These are phyloP conservation scores for Alternaria novae-zelandiae DNA, from an alignment of 2,329 filamentous ascomycete species.

Conservation along the genomic window DNA sequence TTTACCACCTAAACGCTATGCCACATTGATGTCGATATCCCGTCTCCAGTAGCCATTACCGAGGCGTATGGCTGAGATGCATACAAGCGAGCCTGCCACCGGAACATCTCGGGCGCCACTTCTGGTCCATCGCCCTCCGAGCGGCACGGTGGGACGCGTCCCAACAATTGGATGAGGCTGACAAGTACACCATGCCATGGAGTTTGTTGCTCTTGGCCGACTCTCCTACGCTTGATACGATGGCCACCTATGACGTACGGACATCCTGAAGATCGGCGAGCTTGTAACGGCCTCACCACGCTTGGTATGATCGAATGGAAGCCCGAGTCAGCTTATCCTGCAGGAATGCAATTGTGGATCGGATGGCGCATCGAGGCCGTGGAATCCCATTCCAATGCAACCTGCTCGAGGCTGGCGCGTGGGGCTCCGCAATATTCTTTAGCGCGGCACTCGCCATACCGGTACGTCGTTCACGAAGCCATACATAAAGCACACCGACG, in stretches of 20 bases:
- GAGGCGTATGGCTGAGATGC: slow-evolving; percentile 13
- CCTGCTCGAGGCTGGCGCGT: neutral
- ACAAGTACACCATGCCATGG: slow-evolving; percentile 2
- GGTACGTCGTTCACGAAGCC: slow-evolving; percentile 2
- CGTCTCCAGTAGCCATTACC: slow-evolving; percentile 7
- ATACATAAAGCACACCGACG: neutral
- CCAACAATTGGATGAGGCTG: slow-evolving; percentile 10
- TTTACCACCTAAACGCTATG: slow-evolving; percentile 10
- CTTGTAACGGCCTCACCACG: slow-evolving; percentile 8
- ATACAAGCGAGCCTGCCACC: slow-evolving; percentile 17
- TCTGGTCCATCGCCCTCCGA: slow-evolving; percentile 14
- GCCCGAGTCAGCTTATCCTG: slow-evolving; percentile 1
- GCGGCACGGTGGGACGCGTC: slow-evolving; percentile 7
- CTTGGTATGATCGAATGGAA: slow-evolving; percentile 1
- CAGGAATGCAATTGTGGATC: neutral
- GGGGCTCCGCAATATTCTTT: neutral
- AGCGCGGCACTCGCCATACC: slow-evolving; percentile 1
- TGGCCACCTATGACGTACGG: neutral
- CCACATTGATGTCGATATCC: slow-evolving; percentile 13
- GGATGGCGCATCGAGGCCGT: slow-evolving; percentile 4
- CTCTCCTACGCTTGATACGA: neutral
- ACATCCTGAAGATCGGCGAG: slow-evolving; percentile 11
- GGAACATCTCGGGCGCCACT: slow-evolving; percentile 19
- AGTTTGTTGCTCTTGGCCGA: neutral
- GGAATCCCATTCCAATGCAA: slow-evolving; percentile 9